Evolutionary conservation across 345 rosid genomes (phyloP), one percentile per base, ranked within the genome.

Genomic region (Eucalyptus sp.): DNA sequence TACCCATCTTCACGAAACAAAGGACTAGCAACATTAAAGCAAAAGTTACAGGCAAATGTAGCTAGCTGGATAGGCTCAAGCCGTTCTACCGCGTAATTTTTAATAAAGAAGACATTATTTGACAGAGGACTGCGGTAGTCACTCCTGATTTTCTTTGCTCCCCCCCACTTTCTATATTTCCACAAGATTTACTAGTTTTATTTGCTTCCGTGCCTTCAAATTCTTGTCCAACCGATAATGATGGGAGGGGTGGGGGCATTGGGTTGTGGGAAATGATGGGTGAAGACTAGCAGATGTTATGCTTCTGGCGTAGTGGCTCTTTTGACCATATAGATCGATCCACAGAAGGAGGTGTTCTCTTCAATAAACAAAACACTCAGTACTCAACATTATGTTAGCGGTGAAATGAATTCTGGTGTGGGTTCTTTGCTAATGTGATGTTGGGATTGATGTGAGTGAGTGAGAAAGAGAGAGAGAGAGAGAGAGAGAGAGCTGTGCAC

Each of bases 381-480:
- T 20, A 20, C 83, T 76, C 83, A 37, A 37, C 48, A 41, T 76
- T 41, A 76, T 76, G 83, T 20, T 76, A 46, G 7, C 86, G 31
- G 68, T 20, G 51, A 56, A 31, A 86, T 56, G 85, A 33, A 50
- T 90, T 58, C 51, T 48, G 86, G 20, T 5, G 44, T 62, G 87
- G 87, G n/a, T 88, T 88, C 88, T 71, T 76, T 88, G 71, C 44
- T 91, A n/a, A 81, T 15, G 85, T 90, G 90, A 91, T 58, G 60
- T 76, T 76, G 96, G 94, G 92, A 93, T 93, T 92, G 93, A 91
- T 92, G 93, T 91, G 87, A 64, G 92, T 64, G 79, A 52, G 44
- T 50, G 81, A 76, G 27, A 4, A n/a, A 60, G 66, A 25, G 66
- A 37, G 41, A 37, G 41, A 37, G 41, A 37, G 37, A 27, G 31